Evolutionary conservation across 73 alveolate species (phyloP), one percentile per base, ranked within the genome.

Genomic region (Stentor coeruleus): DNA sequence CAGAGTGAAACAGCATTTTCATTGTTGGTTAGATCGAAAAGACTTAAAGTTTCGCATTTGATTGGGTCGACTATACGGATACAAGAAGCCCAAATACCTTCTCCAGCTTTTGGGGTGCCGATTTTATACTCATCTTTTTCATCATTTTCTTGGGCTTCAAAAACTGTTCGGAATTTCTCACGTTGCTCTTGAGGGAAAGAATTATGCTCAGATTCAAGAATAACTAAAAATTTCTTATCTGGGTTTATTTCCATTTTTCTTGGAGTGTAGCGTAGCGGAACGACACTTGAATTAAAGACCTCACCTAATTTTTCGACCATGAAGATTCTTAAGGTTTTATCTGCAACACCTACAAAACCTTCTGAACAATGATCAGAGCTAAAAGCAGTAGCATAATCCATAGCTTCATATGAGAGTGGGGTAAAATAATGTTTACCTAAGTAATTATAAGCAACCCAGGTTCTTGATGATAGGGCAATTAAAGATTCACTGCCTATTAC

Each of bases 361-460:
- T 91, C 95, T 20, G 84, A 83, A 58, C 88, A 81, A 74, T 87
- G 58, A 60, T 95, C 93, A 20, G 94, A 66, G 80, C 88, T 82
- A 81, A 95, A 94, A 3, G 94, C 74, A 30, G 95, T 74, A 14
- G 98, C 98, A 40, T 66, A 77, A 58, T 92, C 98, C n/a, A 95
- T 81, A 58, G 84, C 75, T 26, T 95, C 98, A 76, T 94, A 94
- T 33, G 93, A 82, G 30, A 95, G 74, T 4, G 99, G 99, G 39
- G 92, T 84, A 87, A 93, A 86, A 55, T 83, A 75, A 36, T 77
- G 80, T 31, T 84, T 87, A 84, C 96, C 95, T 95, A 88, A 85
- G 86, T 88, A 92, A 74, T 91, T 91, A 85, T 96, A 96, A 83
- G 98, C 96, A 33, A 96, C 59, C 98, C 98, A 95, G 0, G 98